Conservation (phyloP, 2,329 filamentous ascomycete species). For the Sarocladium kiliense region DNA sequence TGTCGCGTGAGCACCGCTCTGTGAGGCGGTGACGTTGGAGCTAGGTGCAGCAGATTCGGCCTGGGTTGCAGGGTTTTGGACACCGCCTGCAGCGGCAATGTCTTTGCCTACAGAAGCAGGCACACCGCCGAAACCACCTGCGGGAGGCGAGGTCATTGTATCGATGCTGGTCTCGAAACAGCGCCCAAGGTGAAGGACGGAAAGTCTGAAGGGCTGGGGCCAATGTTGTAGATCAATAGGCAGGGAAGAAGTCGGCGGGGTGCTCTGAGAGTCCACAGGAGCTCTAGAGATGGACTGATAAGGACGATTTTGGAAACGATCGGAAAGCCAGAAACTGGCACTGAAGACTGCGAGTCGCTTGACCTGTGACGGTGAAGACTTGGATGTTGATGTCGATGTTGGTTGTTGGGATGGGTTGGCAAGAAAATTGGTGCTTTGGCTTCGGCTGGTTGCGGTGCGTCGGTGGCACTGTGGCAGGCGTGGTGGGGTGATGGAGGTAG, state of each 20-base stretch:
- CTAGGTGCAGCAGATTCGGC: slow-evolving; percentile 26
- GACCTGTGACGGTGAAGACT: not conserved
- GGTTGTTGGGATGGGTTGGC: too few relatives aligned
- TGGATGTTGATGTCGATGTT: not conserved
- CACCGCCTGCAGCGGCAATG: not conserved
- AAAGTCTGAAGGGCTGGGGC: not conserved
- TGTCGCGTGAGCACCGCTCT: slow-evolving; percentile 32
- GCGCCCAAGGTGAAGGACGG: not conserved
- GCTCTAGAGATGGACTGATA: too few relatives aligned
- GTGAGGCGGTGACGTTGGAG: slow-evolving; percentile 49
- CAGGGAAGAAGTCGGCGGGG: too few relatives aligned
- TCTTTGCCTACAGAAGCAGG: not conserved
- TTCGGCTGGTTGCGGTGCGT: not conserved
- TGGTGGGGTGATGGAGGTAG: slow-evolving; percentile 4
- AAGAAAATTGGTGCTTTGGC: not conserved
- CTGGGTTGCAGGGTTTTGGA: slow-evolving; percentile 5
- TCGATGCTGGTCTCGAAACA: not conserved
- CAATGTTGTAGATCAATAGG: too few relatives aligned
- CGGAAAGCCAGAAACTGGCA: not conserved
- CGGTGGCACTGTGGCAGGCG: not conserved
- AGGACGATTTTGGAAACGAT: not conserved
- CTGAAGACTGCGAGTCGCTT: not conserved
- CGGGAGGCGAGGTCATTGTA: not conserved
- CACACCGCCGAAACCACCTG: not conserved
- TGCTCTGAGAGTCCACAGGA: too few relatives aligned